Base-by-base conservation (phyloP, 495 filamentous ascomycete species). In the Recurvomyces mirabilis region DNA sequence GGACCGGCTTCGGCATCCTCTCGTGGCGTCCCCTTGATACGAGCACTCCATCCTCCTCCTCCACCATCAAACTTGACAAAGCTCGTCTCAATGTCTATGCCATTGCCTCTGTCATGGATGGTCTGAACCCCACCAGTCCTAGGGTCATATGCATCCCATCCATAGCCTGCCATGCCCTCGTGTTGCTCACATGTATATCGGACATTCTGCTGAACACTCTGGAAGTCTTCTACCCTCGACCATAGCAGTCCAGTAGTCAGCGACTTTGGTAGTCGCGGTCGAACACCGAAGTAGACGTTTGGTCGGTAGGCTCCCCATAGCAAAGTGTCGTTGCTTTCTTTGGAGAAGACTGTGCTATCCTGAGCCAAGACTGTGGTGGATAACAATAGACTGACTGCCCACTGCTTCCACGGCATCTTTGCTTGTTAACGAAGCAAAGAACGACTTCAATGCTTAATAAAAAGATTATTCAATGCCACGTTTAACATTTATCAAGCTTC, bases 281-380 rank as follows among this genome's bases (percentile, higher is more conserved):
- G 74, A 25, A 95, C 75, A 3, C 91, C 91, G 67, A 98, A 96
- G 66, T 98, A 98, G 19, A 98, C 67, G 53, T 95, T 94, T 4
- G 91, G 87, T 19, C 85, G 74, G 64, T 96, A 98, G 18, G 91
- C 87, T 4, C 93, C 93, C 91, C 91, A 98, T 75, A 95, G 67
- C 49, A 98, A 69, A 48, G 25, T 32, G 28, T 29, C 30, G 45
- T 53, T 48, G 45, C 15, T 22, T 18, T 38, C 22, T 10, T 29
- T 14, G 30, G 50, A 19, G 40, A 49, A 54, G 34, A 49, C 41
- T n/a, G 15, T 5, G 5, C 25, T 18, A 20, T 43, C 32, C 20
- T 40, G n/a, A 1, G 51, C 40, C 7, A 35, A 13, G 3, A 23
- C 18, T 10, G 23, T 10, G 2, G 34, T 26, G 15, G 32, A 22